Base-by-base conservation (phyloP, 768 basidiomycete species). In the Podaxis pistillaris region DNA sequence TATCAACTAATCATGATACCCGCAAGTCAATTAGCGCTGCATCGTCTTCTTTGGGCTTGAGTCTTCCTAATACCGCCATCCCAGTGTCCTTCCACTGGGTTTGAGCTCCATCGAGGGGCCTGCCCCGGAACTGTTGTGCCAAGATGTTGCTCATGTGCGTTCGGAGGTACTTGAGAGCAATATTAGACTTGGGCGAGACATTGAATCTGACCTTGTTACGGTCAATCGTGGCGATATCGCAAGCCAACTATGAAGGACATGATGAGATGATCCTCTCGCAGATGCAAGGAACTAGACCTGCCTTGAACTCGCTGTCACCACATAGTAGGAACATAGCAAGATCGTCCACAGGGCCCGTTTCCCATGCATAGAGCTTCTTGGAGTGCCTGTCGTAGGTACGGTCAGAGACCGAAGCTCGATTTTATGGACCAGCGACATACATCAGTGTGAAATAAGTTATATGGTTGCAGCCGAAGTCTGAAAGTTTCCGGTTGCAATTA, bases 351-450 rank as follows among this genome's bases (percentile, higher is more conserved):
- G 94, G 92, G 5, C 93, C 88, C 0, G 90, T 94, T 74, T 98
- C 96, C 94, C 94, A 97, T 17, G 84, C 91, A 74, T 93, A 96
- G 28, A 96, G 75, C 72, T 87, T 94, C 76, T 94, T 97, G 6
- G 95, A 96, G 70, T 94, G 94, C 93, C 94, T 94, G 58, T 51
- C 63, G 24, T 40, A 36, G 19, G 60, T 1, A 55, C 9, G 12
- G 24, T 58, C 26, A 40, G 33, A 63, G 33, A 58, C 36, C 33
- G 9, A 24, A 51, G 46, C 51, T 7, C 28, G n/a, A 13, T 2
- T 17, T 11, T 6, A 38, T 40, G 7, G 24, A 17, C 12, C 64
- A 64, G 64, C n/a, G 59, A 61, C 64, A 63, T 40, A 92, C 93
- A 94, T 96, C 40, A 96, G 79, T 1, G 94, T 96, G 72, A 95